Conservation (phyloP, 345 rosid species). For the Durio zibethinus region DNA sequence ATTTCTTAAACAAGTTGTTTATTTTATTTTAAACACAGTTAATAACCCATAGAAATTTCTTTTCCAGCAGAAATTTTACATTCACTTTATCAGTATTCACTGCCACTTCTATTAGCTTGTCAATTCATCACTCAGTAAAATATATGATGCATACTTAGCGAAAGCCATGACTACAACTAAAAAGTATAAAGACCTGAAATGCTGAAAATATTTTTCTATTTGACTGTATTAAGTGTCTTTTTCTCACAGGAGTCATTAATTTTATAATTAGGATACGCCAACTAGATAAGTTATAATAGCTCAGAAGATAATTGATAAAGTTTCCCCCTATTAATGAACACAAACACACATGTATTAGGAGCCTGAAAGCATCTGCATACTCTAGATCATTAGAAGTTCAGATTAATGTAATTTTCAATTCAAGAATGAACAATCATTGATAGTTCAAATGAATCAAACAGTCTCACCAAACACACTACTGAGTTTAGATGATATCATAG, state of each 20-base stretch:
- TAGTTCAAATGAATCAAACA: background rate
- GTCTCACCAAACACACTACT: background rate
- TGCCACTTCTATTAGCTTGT: background rate
- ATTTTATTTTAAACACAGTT: background rate
- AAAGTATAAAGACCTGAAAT: background rate
- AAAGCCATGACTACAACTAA: background rate
- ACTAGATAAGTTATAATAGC: background rate
- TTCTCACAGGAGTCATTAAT: too few species aligned
- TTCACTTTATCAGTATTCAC: background rate
- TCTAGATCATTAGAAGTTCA: background rate
- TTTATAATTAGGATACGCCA: background rate
- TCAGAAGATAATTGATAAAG: background rate
- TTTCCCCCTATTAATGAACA: background rate
- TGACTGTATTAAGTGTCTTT: background rate
- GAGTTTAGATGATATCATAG: conserved; percentile 12
- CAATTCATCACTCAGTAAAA: background rate
- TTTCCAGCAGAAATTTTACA: background rate
- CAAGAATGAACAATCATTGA: background rate
- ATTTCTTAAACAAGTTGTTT: background rate
- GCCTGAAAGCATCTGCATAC: background rate
- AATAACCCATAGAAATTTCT: background rate
- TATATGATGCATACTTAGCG: background rate
- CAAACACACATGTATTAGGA: background rate
- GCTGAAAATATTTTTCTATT: background rate
- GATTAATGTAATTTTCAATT: background rate